These are phyloP conservation scores for Claviceps arundinis DNA, from an alignment of 2,329 filamentous ascomycete species.

Conservation along the genomic window DNA sequence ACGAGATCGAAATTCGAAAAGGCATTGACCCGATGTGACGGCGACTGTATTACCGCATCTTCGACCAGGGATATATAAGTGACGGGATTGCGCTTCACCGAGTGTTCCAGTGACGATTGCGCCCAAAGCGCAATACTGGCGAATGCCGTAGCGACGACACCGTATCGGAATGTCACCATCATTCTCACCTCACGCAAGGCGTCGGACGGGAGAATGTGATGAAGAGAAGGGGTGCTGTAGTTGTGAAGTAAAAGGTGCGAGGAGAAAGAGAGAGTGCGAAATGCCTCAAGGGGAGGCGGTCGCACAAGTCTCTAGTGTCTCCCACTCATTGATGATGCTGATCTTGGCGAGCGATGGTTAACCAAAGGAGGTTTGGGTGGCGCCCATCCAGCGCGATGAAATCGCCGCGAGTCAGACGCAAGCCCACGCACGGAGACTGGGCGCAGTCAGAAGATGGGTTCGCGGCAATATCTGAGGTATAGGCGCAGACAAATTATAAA, in stretches of 20 bases:
- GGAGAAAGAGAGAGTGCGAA: slow-evolving; percentile 1
- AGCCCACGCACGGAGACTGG: too few species aligned
- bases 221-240: background rate
- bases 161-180: slow-evolving; percentile 15
- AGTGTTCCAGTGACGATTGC: slow-evolving; percentile 39
- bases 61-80: slow-evolving; percentile 60
- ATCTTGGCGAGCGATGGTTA: background rate
- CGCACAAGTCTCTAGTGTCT: background rate
- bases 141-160: slow-evolving; percentile 10
- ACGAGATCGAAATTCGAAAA: slow-evolving; percentile 73
- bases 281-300: background rate
- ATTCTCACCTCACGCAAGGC: background rate
- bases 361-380: background rate
- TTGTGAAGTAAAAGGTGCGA: background rate
- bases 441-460: too few species aligned
- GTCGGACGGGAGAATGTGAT: too few species aligned
- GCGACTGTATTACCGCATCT: slow-evolving; percentile 63
- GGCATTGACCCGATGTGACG: slow-evolving; percentile 65
- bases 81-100: slow-evolving; percentile 63
- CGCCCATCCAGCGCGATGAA: too few species aligned
- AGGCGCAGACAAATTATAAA: too few species aligned
- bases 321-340: background rate
- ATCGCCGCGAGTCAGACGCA: too few species aligned
- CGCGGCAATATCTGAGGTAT: too few species aligned
- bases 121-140: slow-evolving; percentile 12